Evolutionary conservation across 2,329 filamentous ascomycete species (phyloP), one percentile per base, ranked within the genome.

Genomic region (Ceratocystis harringtonii): DNA sequence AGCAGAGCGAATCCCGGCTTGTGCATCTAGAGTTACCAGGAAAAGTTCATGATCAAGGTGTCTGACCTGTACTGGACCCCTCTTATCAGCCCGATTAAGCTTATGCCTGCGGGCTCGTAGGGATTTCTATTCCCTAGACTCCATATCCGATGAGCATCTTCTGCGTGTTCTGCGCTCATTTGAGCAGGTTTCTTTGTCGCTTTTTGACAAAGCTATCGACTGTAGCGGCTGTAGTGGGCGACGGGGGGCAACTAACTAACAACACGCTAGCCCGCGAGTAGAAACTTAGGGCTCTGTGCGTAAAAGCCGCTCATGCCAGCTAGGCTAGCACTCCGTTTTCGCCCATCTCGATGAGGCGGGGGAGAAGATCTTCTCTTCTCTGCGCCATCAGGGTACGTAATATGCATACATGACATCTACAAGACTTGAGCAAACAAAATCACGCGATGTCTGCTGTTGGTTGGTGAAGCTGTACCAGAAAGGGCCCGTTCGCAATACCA

Each of bases 251-350:
- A 19, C 30, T 36, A 32, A 19, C 12, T 36, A 32, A 19, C 12
- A 58, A 15, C 55, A 19, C 15, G 28, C 55, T 58, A 58, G 30
- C 55, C 55, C 55, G 32, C n/a, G 30, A 30, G 55, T 30, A 36
- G 55, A 58, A 58, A 58, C 55, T n/a, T 58, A 5, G 22, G 52
- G 22, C 28, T 32, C 55, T 48, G 61, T 62, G 61, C 61, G 61
- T 62, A 62, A 62, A 62, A 62, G 41, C 22, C 50, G 43, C 61
- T 36, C 61, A 62, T 48, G 55, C 55, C 55, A 58, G 55, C 55
- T 15, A 15, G 15, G 36, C 36, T 12, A 41, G 36, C 36, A 41
- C 36, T 32, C 30, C 36, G 28, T 8, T 58, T 58, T 58, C 30
- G 15, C 25, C 17, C 55, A 30, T 30, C 55, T 58, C 8, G n/a